A percentile compares a stretch with the other conserved stretches of the same genome.
Conservation (phyloP, 2,329 filamentous ascomycete species). For the Phaeosphaeria sp. region DNA sequence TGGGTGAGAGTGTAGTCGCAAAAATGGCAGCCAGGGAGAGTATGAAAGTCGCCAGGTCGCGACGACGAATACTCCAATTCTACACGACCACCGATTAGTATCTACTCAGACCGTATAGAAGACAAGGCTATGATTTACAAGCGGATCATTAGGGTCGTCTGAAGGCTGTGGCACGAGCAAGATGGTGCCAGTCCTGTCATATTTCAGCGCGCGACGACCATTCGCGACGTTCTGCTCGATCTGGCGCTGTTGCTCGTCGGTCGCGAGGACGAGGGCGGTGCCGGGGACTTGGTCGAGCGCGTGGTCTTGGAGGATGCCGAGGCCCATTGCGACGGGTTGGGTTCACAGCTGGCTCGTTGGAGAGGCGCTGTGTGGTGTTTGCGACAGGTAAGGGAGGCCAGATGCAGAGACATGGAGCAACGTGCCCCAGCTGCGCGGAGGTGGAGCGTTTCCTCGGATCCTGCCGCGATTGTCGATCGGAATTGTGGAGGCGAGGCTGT, state of each 20-base stretch:
- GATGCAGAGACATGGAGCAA: neutral
- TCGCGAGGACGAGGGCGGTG: conserved; percentile 50
- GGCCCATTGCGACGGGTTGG: conserved; percentile 60
- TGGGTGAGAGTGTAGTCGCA: conserved; percentile 81
- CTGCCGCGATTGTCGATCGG: neutral
- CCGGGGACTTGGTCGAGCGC: conserved; percentile 72
- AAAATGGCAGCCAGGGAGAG: conserved; percentile 84
- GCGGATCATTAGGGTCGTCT: conserved; percentile 87
- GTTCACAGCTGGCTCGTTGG: neutral
- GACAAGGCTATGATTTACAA: conserved; percentile 64
- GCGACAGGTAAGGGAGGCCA: neutral
- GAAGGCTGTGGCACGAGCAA: conserved; percentile 91
- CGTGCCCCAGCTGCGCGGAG: neutral
- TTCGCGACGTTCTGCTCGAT: conserved; percentile 38
- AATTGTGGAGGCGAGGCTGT: neutral
- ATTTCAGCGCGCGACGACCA: conserved; percentile 65
- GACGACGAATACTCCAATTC: conserved; percentile 87
- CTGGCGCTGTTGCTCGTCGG: conserved; percentile 24
- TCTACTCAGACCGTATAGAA: too few species aligned
- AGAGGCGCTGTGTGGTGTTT: neutral
- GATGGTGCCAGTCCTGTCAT: conserved; percentile 72
- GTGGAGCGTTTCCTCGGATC: neutral
- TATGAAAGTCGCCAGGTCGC: conserved; percentile 78
- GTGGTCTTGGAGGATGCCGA: conserved; percentile 75
- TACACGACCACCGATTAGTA: conserved; percentile 35